phyloP scores from a whole-genome alignment of 2,329 filamentous ascomycete genomes.

The Paramyrothecium roridum region DNA sequence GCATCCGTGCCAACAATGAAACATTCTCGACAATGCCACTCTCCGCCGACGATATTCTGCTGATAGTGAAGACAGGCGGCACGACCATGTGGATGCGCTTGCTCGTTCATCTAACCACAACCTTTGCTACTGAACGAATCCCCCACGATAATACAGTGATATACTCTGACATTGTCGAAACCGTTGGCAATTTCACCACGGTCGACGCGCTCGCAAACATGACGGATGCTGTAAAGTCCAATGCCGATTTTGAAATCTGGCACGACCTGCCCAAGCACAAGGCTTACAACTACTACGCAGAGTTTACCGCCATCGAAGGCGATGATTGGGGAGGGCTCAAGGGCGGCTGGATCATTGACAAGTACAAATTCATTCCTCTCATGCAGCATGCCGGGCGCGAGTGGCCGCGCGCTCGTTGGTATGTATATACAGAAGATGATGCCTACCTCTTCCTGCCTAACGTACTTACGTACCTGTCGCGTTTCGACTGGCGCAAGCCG shows the following conservation, averaged over 20 bases:
- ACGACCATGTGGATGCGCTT: constrained; percentile 20
- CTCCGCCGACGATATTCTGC: constrained; percentile 15
- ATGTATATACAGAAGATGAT: constrained; percentile 21
- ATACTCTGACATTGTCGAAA: constrained; percentile 16
- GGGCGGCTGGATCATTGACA: constrained; percentile 21
- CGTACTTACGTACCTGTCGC: constrained; percentile 11
- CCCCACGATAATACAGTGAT: constrained; percentile 12
- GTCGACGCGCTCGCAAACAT: constrained; percentile 18
- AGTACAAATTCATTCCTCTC: constrained; percentile 21
- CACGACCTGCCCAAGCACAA: constrained; percentile 17
- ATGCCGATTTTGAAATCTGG: constrained; percentile 18
- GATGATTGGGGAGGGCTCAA: constrained; percentile 18
- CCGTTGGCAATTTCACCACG: constrained; percentile 13
- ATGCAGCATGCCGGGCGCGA: constrained; percentile 17
- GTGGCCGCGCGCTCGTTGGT: constrained; percentile 19
- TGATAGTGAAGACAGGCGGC: constrained; percentile 20
- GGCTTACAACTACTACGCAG: constrained; percentile 17
- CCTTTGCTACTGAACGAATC: constrained; percentile 9
- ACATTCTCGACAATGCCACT: no score
- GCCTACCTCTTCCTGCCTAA: constrained; percentile 18
- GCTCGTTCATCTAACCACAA: constrained; percentile 16
- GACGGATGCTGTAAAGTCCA: constrained; percentile 9
- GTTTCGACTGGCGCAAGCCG: constrained; percentile 13
- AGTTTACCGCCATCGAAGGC: constrained; percentile 14
- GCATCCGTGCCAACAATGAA: no score